These are phyloP conservation scores for Chromera velia DNA, from an alignment of 73 alveolate species.

Conservation along the genomic window DNA sequence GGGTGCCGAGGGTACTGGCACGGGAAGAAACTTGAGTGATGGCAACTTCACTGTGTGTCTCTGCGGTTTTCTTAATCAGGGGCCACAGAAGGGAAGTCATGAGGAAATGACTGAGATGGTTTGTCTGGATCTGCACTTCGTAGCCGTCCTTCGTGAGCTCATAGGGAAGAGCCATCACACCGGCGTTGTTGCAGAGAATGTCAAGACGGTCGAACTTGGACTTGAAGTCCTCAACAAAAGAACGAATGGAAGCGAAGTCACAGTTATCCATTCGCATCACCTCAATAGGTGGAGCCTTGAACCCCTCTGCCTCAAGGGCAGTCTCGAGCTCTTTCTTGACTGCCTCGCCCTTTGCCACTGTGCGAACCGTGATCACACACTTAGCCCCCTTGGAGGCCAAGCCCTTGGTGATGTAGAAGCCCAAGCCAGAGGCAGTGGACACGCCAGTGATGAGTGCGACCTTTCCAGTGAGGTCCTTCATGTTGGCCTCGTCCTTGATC, in stretches of 20 bases:
- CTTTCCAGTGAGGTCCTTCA: slow-evolving; percentile 19
- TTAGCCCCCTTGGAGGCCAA: slow-evolving; percentile 27
- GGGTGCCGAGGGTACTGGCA: slow-evolving; percentile 15
- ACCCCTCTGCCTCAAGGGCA: too few species aligned
- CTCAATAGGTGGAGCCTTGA: too few species aligned
- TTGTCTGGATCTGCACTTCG: slow-evolving; percentile 11
- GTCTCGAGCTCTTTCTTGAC: too few species aligned
- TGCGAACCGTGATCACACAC: too few species aligned
- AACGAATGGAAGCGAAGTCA: slow-evolving; percentile 24
- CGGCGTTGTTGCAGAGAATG: slow-evolving; percentile 39
- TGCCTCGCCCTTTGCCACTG: too few species aligned
- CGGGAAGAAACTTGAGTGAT: slow-evolving; percentile 29
- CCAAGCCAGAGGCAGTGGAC: slow-evolving; percentile 33
- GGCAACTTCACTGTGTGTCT: slow-evolving; percentile 29
- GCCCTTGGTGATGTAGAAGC: slow-evolving; percentile 32
- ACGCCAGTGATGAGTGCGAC: slow-evolving; percentile 46
- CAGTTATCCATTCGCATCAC: slow-evolving; percentile 43
- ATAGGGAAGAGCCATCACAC: slow-evolving; percentile 15
- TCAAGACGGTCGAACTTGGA: slow-evolving; percentile 29
- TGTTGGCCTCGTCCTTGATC: not conserved
- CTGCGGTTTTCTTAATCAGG: slow-evolving; percentile 18
- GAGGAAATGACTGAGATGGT: too few species aligned
- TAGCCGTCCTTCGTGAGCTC: slow-evolving; percentile 25
- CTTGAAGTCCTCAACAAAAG: slow-evolving; percentile 34
- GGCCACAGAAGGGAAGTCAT: not conserved